Evolutionary conservation across 768 basidiomycete species (phyloP), one percentile per base, ranked within the genome.

Genomic region (Boletus huronensis): DNA sequence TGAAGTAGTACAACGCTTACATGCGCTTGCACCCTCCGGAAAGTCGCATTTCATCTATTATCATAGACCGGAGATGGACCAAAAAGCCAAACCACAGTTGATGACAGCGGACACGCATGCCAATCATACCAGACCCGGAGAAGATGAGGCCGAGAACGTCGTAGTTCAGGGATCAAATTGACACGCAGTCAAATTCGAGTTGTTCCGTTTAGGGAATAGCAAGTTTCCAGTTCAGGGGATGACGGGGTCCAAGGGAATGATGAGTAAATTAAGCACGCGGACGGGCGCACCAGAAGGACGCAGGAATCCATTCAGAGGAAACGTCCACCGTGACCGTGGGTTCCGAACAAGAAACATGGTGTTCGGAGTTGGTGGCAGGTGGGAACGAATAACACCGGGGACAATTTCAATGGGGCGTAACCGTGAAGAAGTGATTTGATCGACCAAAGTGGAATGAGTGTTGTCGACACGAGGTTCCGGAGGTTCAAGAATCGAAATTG

Each of bases 1-100:
- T 48, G 84, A 81, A 26, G 78, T 62, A 61, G 81, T 85, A 70
- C 90, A 93, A 45, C 90, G 81, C 64, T 79, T 84, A 73, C 90
- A 93, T n/a, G 86, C 83, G 64, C 82, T 84, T 50, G 87, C 83
- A 55, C 82, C 76, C 59, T 75, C 77, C 36, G 85, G 85, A 66
- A 92, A 91, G 60, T 85, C 85, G 72, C 90, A 93, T 77, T 87
- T 91, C 90, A 93, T 93, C 87, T 91, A 58, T 55, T 28, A 28
- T 32, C 36, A 19, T 56, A 48, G 31, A 40, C 59, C 60, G 59
- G 58, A 52, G 49, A 42, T 23, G 43, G 14, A 53, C 6, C 46
- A 50, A 50, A 52, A n/a, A 43, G 39, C 53, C 48, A 58, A 59
- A 61, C 57, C 59, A 50, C 36, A 35, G 47, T 51, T 14, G 21